phyloP scores from a whole-genome alignment of 176 grass and related monocot genomes.

The Ensete ventricosum region DNA sequence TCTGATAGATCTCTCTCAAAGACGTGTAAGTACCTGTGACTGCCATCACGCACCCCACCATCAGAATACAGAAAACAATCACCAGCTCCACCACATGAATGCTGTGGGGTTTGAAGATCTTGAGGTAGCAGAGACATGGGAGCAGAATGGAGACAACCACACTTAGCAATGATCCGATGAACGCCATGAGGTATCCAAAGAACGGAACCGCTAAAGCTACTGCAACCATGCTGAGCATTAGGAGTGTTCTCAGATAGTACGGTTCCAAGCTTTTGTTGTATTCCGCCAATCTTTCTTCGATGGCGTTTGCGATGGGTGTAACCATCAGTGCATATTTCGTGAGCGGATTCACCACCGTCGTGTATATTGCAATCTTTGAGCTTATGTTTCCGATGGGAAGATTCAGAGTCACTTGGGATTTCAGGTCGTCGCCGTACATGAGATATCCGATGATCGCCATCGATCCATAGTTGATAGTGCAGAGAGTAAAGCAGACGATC shows the following conservation, averaged over 20 bases:
- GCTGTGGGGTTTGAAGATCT: conserved; percentile 50
- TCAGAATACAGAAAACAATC: conserved; percentile 35
- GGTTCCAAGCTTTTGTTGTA: conserved; percentile 28
- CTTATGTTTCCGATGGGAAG: conserved; percentile 37
- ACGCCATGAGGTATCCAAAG: conserved; percentile 50
- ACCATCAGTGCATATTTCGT: conserved; percentile 48
- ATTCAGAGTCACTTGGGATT: conserved; percentile 75
- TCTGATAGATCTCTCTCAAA: conserved; percentile 33
- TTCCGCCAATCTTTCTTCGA: conserved; percentile 44
- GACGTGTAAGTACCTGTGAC: conserved; percentile 64
- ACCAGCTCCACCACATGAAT: conserved; percentile 36
- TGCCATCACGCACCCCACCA: conserved; percentile 36
- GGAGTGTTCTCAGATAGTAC: conserved; percentile 36
- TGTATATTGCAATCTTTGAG: conserved; percentile 71
- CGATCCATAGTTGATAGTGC: conserved; percentile 53
- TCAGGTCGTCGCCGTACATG: conserved; percentile 58
- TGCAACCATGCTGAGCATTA: conserved; percentile 53
- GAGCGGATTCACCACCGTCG: conserved; percentile 72
- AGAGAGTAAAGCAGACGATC: conserved; percentile 49
- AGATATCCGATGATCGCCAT: conserved; percentile 66
- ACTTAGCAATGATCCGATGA: conserved; percentile 63
- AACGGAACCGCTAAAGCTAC: conserved; percentile 51
- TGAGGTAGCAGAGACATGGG: conserved; percentile 66
- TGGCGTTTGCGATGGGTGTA: conserved; percentile 42
- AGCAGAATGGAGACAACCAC: conserved; percentile 56